Evolutionary conservation across 148 eudicot genomes (phyloP), one percentile per base, ranked within the genome.

Genomic region (Fagopyrum esculentum): DNA sequence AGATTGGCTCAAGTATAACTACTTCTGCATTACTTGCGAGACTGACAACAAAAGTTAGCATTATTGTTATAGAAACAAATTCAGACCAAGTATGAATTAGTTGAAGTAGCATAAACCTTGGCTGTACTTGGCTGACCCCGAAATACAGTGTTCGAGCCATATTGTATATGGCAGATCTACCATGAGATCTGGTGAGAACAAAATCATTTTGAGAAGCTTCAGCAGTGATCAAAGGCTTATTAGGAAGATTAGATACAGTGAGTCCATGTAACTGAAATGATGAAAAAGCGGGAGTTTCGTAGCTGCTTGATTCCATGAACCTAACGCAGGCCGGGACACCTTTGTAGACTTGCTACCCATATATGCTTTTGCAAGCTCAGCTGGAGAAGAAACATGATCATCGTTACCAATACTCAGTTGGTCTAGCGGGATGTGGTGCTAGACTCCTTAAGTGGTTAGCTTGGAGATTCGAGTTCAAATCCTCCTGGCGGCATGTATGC

Each of bases 311-410:
- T 75, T 79, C 60, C 82, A 87, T 81, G 81, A 76, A 59, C 82
- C 84, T 71, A 83, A 68, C 59, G 72, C 57, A 73, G 88, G 86
- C 5, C 93, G 90, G 13, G 97, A 88, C 55, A 79, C 80, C 78
- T 81, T 85, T 54, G 86, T 78, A 63, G 93, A 80, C 80, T 84
- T 81, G 70, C 83, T 83, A 52, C 89, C 94, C 99, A 96, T 96
- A 83, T 92, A 96, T 49, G 92, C 94, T 88, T 92, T 96, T 68
- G 99, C 99, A 79, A 96, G 91, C 76, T 96, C 98, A 77, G 93
- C 90, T 76, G 99, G 98, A 29, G 97, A 88, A 52, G 93, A 88
- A 82, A 86, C 70, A 77, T 83, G 87, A 75, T 87, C 98, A 59
- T 86, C 89, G 79, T 76, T 75, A 12, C n/a, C n/a, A n/a, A n/a